Percentiles rank a stretch among this genome's conserved stretches.
phyloP scores from a whole-genome alignment of 2,329 filamentous ascomycete genomes.

The Colletotrichum kahawae region DNA sequence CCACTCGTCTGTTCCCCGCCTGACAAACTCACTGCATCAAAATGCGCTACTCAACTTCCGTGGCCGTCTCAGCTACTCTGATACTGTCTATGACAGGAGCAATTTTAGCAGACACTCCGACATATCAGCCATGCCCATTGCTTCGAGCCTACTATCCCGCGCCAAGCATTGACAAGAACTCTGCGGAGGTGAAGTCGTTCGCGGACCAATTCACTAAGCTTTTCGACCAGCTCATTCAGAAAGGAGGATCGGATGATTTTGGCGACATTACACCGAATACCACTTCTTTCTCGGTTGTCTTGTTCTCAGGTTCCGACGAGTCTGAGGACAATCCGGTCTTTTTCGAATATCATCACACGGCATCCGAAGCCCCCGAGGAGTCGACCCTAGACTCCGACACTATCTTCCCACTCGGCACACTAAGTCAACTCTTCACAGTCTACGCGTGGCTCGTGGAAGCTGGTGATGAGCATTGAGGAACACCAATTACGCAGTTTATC shows the following conservation, averaged over 20 bases:
- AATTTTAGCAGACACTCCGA: not conserved
- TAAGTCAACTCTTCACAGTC: constrained; percentile 37
- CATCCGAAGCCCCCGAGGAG: not conserved
- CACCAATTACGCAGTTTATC: constrained; percentile 31
- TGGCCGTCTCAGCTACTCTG: not conserved
- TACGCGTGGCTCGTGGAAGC: constrained; percentile 35
- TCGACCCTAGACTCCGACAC: constrained; percentile 27
- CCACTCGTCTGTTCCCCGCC: not conserved
- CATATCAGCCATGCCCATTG: constrained; percentile 25
- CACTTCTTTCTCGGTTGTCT: constrained; percentile 31
- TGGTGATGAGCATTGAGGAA: constrained; percentile 30
- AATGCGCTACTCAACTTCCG: not conserved
- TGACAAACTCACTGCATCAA: not conserved
- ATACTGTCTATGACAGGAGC: not conserved
- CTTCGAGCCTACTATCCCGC: constrained; percentile 24
- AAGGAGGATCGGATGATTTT: constrained; percentile 24
- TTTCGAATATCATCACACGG: constrained; percentile 29
- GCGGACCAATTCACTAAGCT: constrained; percentile 20
- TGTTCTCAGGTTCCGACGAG: constrained; percentile 23
- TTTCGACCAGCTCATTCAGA: constrained; percentile 26
- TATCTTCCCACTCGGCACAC: constrained; percentile 30
- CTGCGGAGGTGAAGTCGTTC: constrained; percentile 10
- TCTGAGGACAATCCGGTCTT: constrained; percentile 14
- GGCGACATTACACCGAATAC: constrained; percentile 29
- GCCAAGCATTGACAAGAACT: constrained; percentile 14